Evolutionary conservation across 1,139 yeast genomes (phyloP).

Genomic region (Schwanniomyces etchellsii): DNA sequence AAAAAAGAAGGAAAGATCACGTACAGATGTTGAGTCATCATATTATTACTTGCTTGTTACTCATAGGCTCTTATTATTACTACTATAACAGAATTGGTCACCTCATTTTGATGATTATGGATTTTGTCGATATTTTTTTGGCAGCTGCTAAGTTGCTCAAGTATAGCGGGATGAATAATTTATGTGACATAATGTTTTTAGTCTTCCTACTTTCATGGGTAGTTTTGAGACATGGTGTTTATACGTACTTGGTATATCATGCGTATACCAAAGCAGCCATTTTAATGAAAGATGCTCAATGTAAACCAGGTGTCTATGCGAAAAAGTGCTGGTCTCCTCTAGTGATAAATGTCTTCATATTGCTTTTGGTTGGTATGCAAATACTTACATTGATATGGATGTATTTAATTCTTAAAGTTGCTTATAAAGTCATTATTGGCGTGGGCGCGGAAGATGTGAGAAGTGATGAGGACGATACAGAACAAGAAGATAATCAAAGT

Average conservation of each 20-base stretch:
- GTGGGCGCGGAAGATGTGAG: conserved; percentile 77
- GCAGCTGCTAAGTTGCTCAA: conserved; percentile 73
- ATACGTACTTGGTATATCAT: conserved; percentile 60
- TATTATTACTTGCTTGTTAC: conserved; percentile 65
- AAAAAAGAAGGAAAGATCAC: conserved; percentile 76
- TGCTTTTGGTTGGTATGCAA: conserved; percentile 62
- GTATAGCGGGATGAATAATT: conserved; percentile 54
- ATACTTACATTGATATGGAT: conserved; percentile 68
- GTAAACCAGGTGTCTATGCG: conserved; percentile 23
- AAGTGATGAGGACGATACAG: conserved; percentile 53
- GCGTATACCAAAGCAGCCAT: conserved; percentile 30
- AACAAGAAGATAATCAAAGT: conserved; percentile 17
- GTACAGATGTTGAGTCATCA: conserved; percentile 86
- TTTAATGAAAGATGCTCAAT: conserved; percentile 35
- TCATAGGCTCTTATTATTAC: conserved; percentile 67
- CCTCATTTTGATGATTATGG: conserved; percentile 75
- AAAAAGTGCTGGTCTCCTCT: conserved; percentile 56
- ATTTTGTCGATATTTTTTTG: conserved; percentile 68
- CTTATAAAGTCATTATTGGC: conserved; percentile 64
- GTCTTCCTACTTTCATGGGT: conserved; percentile 69
- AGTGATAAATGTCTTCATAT: conserved; percentile 46
- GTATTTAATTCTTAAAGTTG: conserved; percentile 65
- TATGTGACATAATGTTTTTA: conserved; percentile 68
- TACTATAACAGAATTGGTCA: conserved; percentile 78
- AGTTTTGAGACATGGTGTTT: conserved; percentile 65